Base-by-base conservation (phyloP, 1,139 yeast genomes). In the Suhomyces kunorum region DNA sequence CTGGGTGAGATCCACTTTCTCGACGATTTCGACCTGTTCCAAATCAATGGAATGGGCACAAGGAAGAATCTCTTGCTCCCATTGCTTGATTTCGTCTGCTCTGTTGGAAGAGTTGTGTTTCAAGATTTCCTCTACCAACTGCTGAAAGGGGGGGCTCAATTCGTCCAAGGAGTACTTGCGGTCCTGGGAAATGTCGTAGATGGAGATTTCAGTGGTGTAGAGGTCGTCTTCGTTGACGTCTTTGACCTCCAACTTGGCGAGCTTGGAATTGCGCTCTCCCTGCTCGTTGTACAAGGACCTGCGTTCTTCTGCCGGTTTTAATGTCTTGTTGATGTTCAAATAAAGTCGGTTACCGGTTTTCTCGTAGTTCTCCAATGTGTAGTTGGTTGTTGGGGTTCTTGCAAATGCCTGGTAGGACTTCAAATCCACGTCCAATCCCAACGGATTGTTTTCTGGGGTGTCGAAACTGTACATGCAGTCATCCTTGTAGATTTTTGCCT, bases 41-140 rank as follows among this genome's bases (percentile, higher is more conserved):
- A 87, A 66, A 12, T 69, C 72, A 29, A 72, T 58, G 0, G 90
- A 79, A 59, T 92, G 98, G 30, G 71, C 76, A 60, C 98, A 92
- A 0, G 96, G 81, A 11, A 71, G 59, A 25, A 90, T 78, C 49
- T 90, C 96, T 50, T 86, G 85, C 56, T 88, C 94, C 99, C 99
- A 92, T 3, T 95, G 83, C 53, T 82, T 80, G 40, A 89, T 79
- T 54, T 89, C 95, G 50, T 87, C 83, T 27, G 78, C 75, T 39
- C 78, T 72, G 16, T 76, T 71, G 8, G 81, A 74, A 0, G 97
- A 88, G 39, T 82, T 81, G 1, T 95, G 78, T 5, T 60, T 61
- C 40, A 87, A 51, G 5, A 92, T 77, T 2, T 68, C 72, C 1
- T 71, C 68, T 0, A 83, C 76, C 16, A 71, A 50, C 6, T 33